phyloP scores from a whole-genome alignment of 2,329 filamentous ascomycete genomes.

The Pezicula radicicola region DNA sequence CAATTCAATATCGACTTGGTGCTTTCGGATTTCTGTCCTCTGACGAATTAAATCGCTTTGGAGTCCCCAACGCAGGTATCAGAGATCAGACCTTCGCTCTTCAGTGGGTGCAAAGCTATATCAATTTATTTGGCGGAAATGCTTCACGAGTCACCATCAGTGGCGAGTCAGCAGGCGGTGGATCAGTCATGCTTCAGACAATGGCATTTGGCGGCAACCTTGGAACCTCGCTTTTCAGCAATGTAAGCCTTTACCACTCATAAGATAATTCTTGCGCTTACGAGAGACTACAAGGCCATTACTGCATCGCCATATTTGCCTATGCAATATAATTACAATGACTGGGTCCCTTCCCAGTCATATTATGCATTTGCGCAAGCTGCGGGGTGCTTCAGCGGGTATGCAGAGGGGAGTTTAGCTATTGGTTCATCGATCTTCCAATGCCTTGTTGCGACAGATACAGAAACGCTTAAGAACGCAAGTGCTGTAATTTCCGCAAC shows the following conservation, averaged over 20 bases:
- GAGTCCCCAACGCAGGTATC: conserved; percentile 47
- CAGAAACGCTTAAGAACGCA: conserved; percentile 26
- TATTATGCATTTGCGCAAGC: conserved; percentile 40
- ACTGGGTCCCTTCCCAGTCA: conserved; percentile 35
- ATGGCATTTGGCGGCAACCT: conserved; percentile 11
- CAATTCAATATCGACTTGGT: conserved; percentile 48
- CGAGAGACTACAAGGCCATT: conserved; percentile 9
- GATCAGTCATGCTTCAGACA: conserved; percentile 44
- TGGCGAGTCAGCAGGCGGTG: conserved; percentile 53
- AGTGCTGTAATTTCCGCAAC: conserved; percentile 4
- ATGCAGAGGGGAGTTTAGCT: neutral
- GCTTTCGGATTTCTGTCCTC: conserved; percentile 41
- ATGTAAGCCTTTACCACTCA: conserved; percentile 7
- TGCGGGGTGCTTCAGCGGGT: conserved; percentile 31
- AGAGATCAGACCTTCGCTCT: conserved; percentile 50
- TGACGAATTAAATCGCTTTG: conserved; percentile 36
- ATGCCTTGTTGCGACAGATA: conserved; percentile 19
- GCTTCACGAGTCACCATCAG: conserved; percentile 46
- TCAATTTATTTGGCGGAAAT: conserved; percentile 51
- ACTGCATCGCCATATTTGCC: conserved; percentile 46
- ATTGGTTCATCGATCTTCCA: conserved; percentile 6
- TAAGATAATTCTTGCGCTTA: neutral
- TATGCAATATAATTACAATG: conserved; percentile 45
- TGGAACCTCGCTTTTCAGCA: conserved; percentile 13
- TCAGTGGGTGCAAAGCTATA: conserved; percentile 50